A percentile compares a stretch with the other conserved stretches of the same genome.
Conservation (phyloP, 2,329 filamentous ascomycete genomes). For the Xylariaceae sp. region DNA sequence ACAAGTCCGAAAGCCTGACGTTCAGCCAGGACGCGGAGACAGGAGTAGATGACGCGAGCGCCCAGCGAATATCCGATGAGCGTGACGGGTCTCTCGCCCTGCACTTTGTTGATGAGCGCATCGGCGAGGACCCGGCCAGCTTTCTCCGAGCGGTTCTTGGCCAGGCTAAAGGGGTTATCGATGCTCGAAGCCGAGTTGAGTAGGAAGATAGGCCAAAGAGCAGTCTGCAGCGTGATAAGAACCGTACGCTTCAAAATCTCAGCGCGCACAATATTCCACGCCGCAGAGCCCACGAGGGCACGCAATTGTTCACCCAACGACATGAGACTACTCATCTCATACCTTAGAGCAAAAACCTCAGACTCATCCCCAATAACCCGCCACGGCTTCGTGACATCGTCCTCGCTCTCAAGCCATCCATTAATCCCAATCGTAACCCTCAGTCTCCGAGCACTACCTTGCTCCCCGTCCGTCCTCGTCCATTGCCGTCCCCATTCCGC, state of each 20-base stretch:
- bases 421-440: constrained; percentile 82
- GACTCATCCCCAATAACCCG: constrained; percentile 62
- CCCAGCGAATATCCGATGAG: constrained; percentile 63
- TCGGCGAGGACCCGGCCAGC: constrained; percentile 69
- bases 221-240: not conserved
- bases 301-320: not conserved
- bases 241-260: not conserved
- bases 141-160: constrained; percentile 71
- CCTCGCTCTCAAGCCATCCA: constrained; percentile 72
- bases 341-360: constrained; percentile 65
- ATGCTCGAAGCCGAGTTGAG: constrained; percentile 62
- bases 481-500: constrained; percentile 37
- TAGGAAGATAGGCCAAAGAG: constrained; percentile 66
- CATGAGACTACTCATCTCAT: not conserved
- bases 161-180: constrained; percentile 78
- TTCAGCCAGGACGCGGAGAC: constrained; percentile 58
- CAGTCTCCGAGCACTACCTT: constrained; percentile 45
- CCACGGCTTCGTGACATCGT: constrained; percentile 78
- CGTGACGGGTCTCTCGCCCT: constrained; percentile 63
- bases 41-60: constrained; percentile 63
- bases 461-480: constrained; percentile 22
- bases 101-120: constrained; percentile 60
- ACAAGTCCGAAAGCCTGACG: constrained; percentile 56
- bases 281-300: not conserved
- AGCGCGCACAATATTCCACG: not conserved